These are phyloP conservation scores for Liquidambar formosana DNA, from an alignment of 164 flowering plant genomes.

Conservation along the genomic window DNA sequence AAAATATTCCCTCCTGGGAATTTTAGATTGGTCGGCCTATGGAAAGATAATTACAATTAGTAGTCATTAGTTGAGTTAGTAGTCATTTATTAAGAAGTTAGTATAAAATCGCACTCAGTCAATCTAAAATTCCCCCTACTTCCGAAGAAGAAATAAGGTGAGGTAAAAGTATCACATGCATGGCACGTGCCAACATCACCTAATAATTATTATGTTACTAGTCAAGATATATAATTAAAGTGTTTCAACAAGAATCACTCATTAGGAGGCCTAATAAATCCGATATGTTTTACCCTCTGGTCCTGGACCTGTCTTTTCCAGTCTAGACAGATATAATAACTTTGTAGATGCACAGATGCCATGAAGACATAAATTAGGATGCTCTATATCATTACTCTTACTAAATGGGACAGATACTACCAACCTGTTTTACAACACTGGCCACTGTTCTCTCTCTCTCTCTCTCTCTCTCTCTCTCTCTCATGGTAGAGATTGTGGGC, in stretches of 20 bases:
- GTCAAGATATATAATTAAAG: background rate
- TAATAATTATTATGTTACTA: too few relatives aligned
- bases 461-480: slow-evolving; percentile 14
- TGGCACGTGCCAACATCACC: too few relatives aligned
- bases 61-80: too few relatives aligned
- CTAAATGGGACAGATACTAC: slow-evolving; percentile 9
- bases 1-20: too few relatives aligned
- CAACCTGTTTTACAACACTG: slow-evolving; percentile 12
- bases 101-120: too few relatives aligned
- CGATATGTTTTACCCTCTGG: background rate
- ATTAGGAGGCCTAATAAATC: background rate
- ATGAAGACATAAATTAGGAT: slow-evolving; percentile 11
- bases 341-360: background rate
- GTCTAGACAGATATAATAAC: slow-evolving; percentile 1
- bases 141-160: too few relatives aligned
- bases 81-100: too few relatives aligned
- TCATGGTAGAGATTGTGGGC: slow-evolving; percentile 28
- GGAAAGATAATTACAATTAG: too few relatives aligned
- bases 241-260: background rate
- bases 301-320: background rate
- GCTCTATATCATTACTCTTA: slow-evolving; percentile 16
- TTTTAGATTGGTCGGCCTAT: too few relatives aligned
- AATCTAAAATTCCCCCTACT: too few relatives aligned
- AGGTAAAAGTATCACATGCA: too few relatives aligned
- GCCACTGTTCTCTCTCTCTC: background rate